Conservation (phyloP, 1,139 yeast species). For the Geotrichum candidum region DNA sequence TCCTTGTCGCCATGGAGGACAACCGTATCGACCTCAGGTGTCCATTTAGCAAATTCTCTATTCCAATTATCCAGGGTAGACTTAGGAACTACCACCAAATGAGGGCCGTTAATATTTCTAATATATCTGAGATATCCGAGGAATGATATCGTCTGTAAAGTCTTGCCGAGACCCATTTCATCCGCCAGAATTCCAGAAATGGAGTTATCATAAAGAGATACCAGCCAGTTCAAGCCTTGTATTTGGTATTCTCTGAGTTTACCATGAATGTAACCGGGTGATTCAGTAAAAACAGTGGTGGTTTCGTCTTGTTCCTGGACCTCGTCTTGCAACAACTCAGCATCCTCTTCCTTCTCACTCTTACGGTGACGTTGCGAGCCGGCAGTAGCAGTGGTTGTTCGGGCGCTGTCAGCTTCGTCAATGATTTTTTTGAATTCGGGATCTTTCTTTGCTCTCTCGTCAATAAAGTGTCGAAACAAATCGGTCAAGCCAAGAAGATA, state of each 20-base stretch:
- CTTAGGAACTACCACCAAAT: slow-evolving; percentile 86
- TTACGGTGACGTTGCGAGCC: slow-evolving; percentile 43
- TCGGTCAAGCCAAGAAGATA: slow-evolving; percentile 79
- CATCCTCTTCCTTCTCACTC: slow-evolving; percentile 89
- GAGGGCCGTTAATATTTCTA: slow-evolving; percentile 81
- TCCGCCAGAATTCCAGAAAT: slow-evolving; percentile 91
- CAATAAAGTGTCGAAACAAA: slow-evolving; percentile 82
- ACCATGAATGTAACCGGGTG: slow-evolving; percentile 58
- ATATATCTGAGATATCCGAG: slow-evolving; percentile 79
- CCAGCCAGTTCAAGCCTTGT: slow-evolving; percentile 90
- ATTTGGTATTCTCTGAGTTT: slow-evolving; percentile 77
- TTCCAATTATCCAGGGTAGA: slow-evolving; percentile 95
- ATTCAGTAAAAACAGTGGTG: slow-evolving; percentile 62
- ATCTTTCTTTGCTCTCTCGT: slow-evolving; percentile 71
- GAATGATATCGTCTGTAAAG: slow-evolving; percentile 43
- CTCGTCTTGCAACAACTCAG: slow-evolving; percentile 74
- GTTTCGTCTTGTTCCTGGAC: slow-evolving; percentile 47
- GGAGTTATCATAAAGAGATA: slow-evolving; percentile 74
- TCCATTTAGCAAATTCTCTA: slow-evolving; percentile 89
- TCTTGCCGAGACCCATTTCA: slow-evolving; percentile 97
- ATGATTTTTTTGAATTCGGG: slow-evolving; percentile 54
- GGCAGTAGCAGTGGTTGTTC: slow-evolving; percentile 16
- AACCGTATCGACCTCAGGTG: slow-evolving; percentile 86
- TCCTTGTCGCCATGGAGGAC: slow-evolving; percentile 87
- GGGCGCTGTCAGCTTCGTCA: slow-evolving; percentile 38